Percentiles rank a stretch among this genome's conserved stretches.
phyloP scores from a whole-genome alignment of 495 filamentous ascomycete species.

The Neurospora sp. region DNA sequence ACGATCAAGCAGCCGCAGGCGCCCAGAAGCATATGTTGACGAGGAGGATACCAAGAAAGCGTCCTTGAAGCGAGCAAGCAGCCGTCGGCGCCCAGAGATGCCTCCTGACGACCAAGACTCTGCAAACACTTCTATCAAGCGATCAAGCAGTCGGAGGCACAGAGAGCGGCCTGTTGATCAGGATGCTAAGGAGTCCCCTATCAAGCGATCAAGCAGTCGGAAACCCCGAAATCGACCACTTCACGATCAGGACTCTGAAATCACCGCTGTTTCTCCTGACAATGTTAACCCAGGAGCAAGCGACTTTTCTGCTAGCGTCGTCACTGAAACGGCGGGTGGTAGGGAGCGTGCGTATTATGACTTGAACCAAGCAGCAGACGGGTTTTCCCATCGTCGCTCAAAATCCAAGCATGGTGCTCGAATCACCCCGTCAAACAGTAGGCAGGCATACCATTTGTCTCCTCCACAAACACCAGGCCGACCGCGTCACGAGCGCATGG shows the following conservation, averaged over 20 bases:
- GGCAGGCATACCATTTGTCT: constrained; percentile 7
- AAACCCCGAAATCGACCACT: neutral
- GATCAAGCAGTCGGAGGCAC: neutral
- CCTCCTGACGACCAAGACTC: neutral
- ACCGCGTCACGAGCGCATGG: constrained; percentile 6
- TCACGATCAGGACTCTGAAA: neutral
- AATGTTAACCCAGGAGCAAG: constrained; percentile 2
- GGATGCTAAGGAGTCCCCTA: neutral
- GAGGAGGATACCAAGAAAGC: neutral
- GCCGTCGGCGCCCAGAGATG: neutral
- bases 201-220: neutral
- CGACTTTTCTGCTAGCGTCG: constrained; percentile 24
- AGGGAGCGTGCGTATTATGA: constrained; percentile 33
- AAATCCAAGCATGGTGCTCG: constrained; percentile 9
- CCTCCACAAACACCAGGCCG: constrained; percentile 1
- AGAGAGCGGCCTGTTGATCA: neutral
- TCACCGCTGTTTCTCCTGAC: neutral
- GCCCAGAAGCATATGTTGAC: neutral
- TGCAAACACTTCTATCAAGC: neutral
- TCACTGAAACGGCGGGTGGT: constrained; percentile 25
- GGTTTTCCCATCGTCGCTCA: constrained; percentile 4
- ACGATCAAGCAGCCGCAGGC: constrained; percentile 3
- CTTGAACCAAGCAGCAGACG: constrained; percentile 4
- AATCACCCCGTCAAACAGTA: constrained; percentile 9
- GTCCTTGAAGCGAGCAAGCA: neutral